Base-by-base conservation (phyloP, 345 rosid genomes). In the Geranium brycei region DNA sequence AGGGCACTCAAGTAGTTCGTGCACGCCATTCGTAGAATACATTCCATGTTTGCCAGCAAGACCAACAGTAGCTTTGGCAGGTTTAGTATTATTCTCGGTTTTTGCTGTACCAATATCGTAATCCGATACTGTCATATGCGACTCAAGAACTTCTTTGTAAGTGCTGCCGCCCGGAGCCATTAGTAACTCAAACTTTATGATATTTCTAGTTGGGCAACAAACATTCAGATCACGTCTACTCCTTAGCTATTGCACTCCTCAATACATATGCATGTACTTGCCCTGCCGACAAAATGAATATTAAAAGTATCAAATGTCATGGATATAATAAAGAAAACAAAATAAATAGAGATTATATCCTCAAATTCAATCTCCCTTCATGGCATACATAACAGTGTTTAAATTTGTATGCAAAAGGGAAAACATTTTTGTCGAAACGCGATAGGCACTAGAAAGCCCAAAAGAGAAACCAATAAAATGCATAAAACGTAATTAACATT, bases 1-100 rank as follows among this genome's bases (percentile, higher is more conserved):
- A 40, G 88, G 83, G 55, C 84, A 88, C 65, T 78, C 82, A 51
- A 84, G 79, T 61, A 85, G 73, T 70, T 82, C 83, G 40, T 74
- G 83, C 35, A 82, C 81, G 55, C 80, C 82, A 57, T 62, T 78
- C 68, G 72, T 79, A 13, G 80, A 70, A 60, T 56, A 71, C 65
- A 68, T 62, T 67, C 79, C 82, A 32, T 62, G 71, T 62, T 77
- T 75, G 32, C 80, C 78, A 57, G 47, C 74, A 56, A 75, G 58
- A 69, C 69, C 65, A 68, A 62, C 41, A 16, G 69, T 51, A 66
- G 65, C 62, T 70, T 74, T 80, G 16, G 60, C 30, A 19, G 59
- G 40, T 19, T 55, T 57, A 73, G 64, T 15, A 51, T 63, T 77
- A 51, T 32, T 63, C 57, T 77, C 82, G 57, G 72, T 30, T 51